Percentiles rank a stretch among this genome's conserved stretches.
These are phyloP conservation scores for Ogataea pignaliae DNA, from an alignment of 805 yeast species.

Conservation along the genomic window DNA sequence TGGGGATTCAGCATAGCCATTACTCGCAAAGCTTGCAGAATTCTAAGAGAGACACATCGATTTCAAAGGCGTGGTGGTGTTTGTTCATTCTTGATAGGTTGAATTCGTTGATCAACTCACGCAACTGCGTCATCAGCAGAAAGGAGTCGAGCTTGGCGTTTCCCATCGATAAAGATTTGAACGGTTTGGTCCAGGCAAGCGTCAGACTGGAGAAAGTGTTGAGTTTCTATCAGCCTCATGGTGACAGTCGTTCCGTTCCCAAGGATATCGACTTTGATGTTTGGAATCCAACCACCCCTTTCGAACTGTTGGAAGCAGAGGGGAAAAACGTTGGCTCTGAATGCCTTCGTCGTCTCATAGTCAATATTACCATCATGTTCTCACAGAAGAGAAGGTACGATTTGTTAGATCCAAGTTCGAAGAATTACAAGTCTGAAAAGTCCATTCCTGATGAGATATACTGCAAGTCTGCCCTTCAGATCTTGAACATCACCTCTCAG, in stretches of 20 bases:
- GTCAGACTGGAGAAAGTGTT: slow-evolving; percentile 33
- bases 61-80: slow-evolving; percentile 35
- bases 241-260: slow-evolving; percentile 22
- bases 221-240: slow-evolving; percentile 34
- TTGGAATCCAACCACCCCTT: slow-evolving; percentile 5
- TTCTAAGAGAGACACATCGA: slow-evolving; percentile 16
- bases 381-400: slow-evolving; percentile 18
- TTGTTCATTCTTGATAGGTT: slow-evolving; percentile 36
- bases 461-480: slow-evolving; percentile 14
- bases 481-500: slow-evolving; percentile 14
- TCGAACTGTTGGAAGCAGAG: slow-evolving; percentile 7
- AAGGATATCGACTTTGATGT: slow-evolving; percentile 24
- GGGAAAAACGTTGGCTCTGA: slow-evolving; percentile 13
- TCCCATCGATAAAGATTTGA: slow-evolving; percentile 25
- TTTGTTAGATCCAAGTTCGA: slow-evolving; percentile 8
- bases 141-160: slow-evolving; percentile 35
- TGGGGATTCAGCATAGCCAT: slow-evolving; percentile 34
- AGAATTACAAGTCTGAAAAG: slow-evolving; percentile 10
- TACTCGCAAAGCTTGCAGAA: slow-evolving; percentile 7
- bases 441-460: slow-evolving; percentile 16
- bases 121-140: slow-evolving; percentile 34
- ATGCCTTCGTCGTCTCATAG: slow-evolving; percentile 15
- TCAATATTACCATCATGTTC: slow-evolving; percentile 16
- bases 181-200: slow-evolving; percentile 30
- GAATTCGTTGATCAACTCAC: slow-evolving; percentile 35